phyloP scores from a whole-genome alignment of 2,329 filamentous ascomycete species.

The Arthrobotrys sinensis region DNA sequence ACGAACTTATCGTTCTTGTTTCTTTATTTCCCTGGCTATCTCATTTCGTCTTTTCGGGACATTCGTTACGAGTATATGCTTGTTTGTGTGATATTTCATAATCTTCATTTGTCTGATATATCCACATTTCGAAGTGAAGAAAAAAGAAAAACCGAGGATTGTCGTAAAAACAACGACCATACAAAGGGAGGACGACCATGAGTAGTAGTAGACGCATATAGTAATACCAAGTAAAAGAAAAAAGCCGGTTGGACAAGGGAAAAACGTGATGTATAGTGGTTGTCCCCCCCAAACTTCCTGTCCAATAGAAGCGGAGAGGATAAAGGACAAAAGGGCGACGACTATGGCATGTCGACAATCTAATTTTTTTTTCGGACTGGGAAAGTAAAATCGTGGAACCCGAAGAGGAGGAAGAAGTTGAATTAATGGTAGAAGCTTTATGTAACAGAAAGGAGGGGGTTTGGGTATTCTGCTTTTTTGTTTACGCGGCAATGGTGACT shows the following conservation, averaged over 20 bases:
- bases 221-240: constrained; percentile 16
- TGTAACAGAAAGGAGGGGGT: constrained; percentile 10
- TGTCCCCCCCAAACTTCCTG: constrained; percentile 8
- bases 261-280: constrained; percentile 10
- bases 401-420: constrained; percentile 18
- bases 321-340: constrained; percentile 2
- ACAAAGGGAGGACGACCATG: constrained; percentile 34
- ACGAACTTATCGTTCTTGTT: neutral
- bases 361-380: neutral
- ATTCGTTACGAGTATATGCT: no score
- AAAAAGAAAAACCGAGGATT: neutral
- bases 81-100: constrained; percentile 39
- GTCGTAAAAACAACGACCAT: constrained; percentile 1
- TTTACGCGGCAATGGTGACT: constrained; percentile 89
- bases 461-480: constrained; percentile 47
- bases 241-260: constrained; percentile 5
- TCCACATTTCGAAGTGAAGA: constrained; percentile 49
- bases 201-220: constrained; percentile 38
- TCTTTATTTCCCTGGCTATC: constrained; percentile 2
- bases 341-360: constrained; percentile 47
- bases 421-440: constrained; percentile 45
- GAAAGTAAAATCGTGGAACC: neutral
- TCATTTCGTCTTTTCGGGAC: neutral
- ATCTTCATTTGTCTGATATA: constrained; percentile 45
- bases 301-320: neutral